phyloP scores from a whole-genome alignment of 148 eudicot species.

The Camellia sinensis region DNA sequence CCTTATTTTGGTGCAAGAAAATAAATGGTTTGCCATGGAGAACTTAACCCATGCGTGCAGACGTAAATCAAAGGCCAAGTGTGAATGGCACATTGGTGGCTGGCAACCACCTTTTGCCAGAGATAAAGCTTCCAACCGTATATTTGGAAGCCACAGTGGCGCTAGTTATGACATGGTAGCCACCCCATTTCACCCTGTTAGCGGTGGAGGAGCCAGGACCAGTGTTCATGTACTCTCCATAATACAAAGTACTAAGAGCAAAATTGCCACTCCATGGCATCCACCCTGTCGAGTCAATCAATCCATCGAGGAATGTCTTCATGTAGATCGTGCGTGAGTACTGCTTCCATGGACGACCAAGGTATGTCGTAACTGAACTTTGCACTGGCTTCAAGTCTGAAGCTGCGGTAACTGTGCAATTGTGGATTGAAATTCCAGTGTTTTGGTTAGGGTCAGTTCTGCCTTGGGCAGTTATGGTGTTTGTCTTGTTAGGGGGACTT shows the following conservation, averaged over 20 bases:
- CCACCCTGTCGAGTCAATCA: slow-evolving; percentile 70
- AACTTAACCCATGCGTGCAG: too few species aligned
- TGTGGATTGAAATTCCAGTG: slow-evolving; percentile 69
- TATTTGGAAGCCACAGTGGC: slow-evolving; percentile 41
- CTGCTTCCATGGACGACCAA: slow-evolving; percentile 73
- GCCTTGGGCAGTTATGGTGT: slow-evolving; percentile 76
- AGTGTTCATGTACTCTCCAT: slow-evolving; percentile 71
- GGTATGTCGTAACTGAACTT: slow-evolving; percentile 44
- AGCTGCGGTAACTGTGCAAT: slow-evolving; percentile 47
- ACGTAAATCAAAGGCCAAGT: slow-evolving; percentile 33
- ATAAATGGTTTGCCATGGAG: not conserved
- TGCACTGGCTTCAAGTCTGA: slow-evolving; percentile 29
- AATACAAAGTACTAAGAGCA: slow-evolving; percentile 65
- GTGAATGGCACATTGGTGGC: slow-evolving; percentile 53
- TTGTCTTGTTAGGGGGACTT: slow-evolving; percentile 38
- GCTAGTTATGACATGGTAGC: slow-evolving; percentile 60
- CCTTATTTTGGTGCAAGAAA: not conserved
- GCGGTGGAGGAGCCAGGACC: slow-evolving; percentile 65
- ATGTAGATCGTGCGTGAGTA: slow-evolving; percentile 66
- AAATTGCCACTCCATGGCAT: slow-evolving; percentile 67
- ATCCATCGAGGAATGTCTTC: slow-evolving; percentile 49
- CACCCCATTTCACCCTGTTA: slow-evolving; percentile 67
- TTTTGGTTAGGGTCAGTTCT: slow-evolving; percentile 77
- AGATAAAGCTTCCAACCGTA: slow-evolving; percentile 51
- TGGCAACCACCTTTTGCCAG: slow-evolving; percentile 64